These are phyloP conservation scores for Rhizodiscina lignyota DNA, from an alignment of 495 filamentous ascomycete genomes.

Conservation along the genomic window DNA sequence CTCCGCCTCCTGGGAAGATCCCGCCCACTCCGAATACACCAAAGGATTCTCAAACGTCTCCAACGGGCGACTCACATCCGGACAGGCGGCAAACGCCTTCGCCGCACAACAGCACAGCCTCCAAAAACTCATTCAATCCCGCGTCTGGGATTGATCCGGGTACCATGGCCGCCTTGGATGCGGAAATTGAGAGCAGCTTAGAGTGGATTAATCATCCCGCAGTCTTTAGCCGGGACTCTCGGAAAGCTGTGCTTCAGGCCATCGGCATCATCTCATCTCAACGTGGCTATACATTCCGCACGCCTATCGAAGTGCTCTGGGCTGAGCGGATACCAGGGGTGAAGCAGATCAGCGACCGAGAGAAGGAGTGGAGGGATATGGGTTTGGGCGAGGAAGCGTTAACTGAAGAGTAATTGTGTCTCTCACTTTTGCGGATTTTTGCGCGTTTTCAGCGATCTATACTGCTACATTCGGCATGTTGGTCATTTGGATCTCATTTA, in stretches of 20 bases:
- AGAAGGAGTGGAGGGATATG: slow-evolving; percentile 73
- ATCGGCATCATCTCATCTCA: slow-evolving; percentile 95
- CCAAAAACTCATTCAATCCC: slow-evolving; percentile 43
- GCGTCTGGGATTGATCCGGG: slow-evolving; percentile 56
- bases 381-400: slow-evolving; percentile 62
- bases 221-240: slow-evolving; percentile 83
- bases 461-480: no score
- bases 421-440: no score
- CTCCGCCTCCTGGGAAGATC: neutral
- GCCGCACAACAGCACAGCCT: slow-evolving; percentile 19
- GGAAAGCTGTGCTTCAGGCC: slow-evolving; percentile 89
- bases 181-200: slow-evolving; percentile 79
- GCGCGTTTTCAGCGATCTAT: no score
- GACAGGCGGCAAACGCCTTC: slow-evolving; percentile 26
- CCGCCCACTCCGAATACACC: slow-evolving; percentile 3
- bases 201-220: slow-evolving; percentile 98
- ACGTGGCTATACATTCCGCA: slow-evolving; percentile 85
- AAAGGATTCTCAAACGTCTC: slow-evolving; percentile 9
- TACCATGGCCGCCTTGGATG: slow-evolving; percentile 75
- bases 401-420: slow-evolving; percentile 63
- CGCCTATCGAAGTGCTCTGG: slow-evolving; percentile 71
- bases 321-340: slow-evolving; percentile 63
- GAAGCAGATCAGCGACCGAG: slow-evolving; percentile 57
- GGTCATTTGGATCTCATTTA: no score
- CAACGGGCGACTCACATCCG: slow-evolving; percentile 8